phyloP scores from a whole-genome alignment of 2,329 filamentous ascomycete genomes.

The Phialophora chinensis region DNA sequence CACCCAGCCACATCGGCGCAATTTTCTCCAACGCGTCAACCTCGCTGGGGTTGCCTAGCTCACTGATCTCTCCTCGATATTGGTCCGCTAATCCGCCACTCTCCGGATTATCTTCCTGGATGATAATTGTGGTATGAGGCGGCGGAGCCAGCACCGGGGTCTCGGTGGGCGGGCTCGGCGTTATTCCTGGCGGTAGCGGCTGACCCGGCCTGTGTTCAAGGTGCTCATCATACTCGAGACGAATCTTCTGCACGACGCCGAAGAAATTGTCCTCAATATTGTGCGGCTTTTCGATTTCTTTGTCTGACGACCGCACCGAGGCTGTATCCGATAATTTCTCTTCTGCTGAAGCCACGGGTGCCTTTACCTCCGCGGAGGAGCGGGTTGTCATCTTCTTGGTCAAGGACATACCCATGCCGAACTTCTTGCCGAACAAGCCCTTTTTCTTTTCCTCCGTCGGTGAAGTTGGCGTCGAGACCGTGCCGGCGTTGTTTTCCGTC shows the following conservation, averaged over 20 bases:
- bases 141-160: slow-evolving; percentile 54
- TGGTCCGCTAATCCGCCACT: slow-evolving; percentile 76
- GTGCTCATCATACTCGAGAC: slow-evolving; percentile 54
- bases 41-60: slow-evolving; percentile 68
- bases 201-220: slow-evolving; percentile 48
- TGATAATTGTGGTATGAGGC: slow-evolving; percentile 63
- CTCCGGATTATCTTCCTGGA: slow-evolving; percentile 69
- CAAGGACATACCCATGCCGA: slow-evolving; percentile 72
- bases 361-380: slow-evolving; percentile 71
- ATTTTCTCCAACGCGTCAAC: slow-evolving; percentile 83
- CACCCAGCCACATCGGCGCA: slow-evolving; percentile 89
- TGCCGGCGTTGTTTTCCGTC: slow-evolving; percentile 41
- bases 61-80: slow-evolving; percentile 85
- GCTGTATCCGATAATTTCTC: slow-evolving; percentile 72
- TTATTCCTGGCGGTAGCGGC: slow-evolving; percentile 48
- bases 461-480: slow-evolving; percentile 56
- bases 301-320: slow-evolving; percentile 58
- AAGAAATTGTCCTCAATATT: slow-evolving; percentile 53
- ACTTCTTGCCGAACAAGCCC: slow-evolving; percentile 80
- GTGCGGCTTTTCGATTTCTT: slow-evolving; percentile 52
- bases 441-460: slow-evolving; percentile 68
- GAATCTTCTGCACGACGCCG: slow-evolving; percentile 54
- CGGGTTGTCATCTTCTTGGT: slow-evolving; percentile 82
- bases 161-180: slow-evolving; percentile 52
- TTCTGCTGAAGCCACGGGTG: slow-evolving; percentile 68